Evolutionary conservation across 2,329 filamentous ascomycete genomes (phyloP).

Genomic region (Beauveria pseudobassiana): DNA sequence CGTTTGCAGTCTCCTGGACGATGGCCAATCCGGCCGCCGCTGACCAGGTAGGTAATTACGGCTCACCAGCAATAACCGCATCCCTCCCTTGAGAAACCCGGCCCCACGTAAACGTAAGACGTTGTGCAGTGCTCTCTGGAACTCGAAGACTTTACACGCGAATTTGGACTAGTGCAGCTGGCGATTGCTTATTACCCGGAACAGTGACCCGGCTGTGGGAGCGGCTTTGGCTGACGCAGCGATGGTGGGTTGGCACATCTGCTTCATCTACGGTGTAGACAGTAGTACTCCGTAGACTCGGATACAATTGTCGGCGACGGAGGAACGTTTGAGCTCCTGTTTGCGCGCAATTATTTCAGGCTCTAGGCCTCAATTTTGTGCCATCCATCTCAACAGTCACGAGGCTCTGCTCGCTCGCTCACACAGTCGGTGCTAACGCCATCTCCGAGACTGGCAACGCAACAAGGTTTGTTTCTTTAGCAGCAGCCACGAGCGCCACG

Average conservation of each 20-base stretch:
- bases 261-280: not conserved
- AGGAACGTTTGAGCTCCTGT: not conserved
- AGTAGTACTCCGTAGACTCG: not conserved
- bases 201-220: not conserved
- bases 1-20: too few relatives aligned
- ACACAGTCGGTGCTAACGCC: not conserved
- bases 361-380: not conserved
- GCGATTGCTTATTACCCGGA: not conserved
- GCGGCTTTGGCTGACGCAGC: not conserved
- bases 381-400: not conserved
- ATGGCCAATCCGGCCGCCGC: too few relatives aligned
- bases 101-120: too few relatives aligned
- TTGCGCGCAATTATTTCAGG: not conserved
- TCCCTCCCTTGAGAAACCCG: not conserved
- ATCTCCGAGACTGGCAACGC: not conserved
- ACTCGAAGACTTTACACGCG: not conserved
- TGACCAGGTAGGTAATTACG: too few relatives aligned
- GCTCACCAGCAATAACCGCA: too few relatives aligned
- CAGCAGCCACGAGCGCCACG: not conserved
- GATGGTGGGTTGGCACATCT: not conserved
- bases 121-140: too few relatives aligned
- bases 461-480: not conserved
- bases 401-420: not conserved
- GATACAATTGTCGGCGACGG: not conserved
- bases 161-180: not conserved